Evolutionary conservation across 805 yeast species (phyloP), one percentile per base, ranked within the genome.

Genomic region (Komagataella phaffii): DNA sequence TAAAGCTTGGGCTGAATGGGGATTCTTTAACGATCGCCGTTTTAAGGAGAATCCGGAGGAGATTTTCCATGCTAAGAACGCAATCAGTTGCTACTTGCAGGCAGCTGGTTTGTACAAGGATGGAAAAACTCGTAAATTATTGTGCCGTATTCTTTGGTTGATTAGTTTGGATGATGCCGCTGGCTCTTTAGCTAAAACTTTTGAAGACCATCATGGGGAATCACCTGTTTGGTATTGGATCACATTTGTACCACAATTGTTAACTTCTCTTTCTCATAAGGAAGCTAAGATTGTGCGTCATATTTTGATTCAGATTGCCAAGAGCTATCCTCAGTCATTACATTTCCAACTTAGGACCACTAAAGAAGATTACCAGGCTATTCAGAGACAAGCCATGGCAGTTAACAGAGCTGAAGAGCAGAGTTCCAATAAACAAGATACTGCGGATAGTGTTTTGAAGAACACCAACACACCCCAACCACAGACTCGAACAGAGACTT

Each of bases 1-100:
- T 1, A 91, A 93, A 64, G 98, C 99, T 0, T 93, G 99, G 99
- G 98, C 97, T 3, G 97, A 95, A 64, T 93, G 99, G 99, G 99
- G 99, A 54, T 81, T 83, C 63, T 93, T 88, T 70, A 90, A 90
- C 63, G 99, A 93, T 59, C 79, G 83, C 24, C 74, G 96, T 46
- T 82, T 88, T 64, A 85, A 87, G 57, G 95, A 88, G 57, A 83
- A 83, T 54, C 91, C 90, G 1, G 79, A 72, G 49, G 95, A 88
- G 59, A 81, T 85, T 68, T 78, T 80, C 19, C 83, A 80, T 66
- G 99, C 98, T 17, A 85, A 88, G 56, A 89, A 90, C 64, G 98
- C 99, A 2, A 82, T 93, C 49, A 85, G 95, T 59, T 93, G 99
- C 65, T 95, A 90, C 67, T 73, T 93, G 57, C 98, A 95, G 66